Evolutionary conservation across 2,329 filamentous ascomycete genomes (phyloP).

Genomic region (Calonectria pteridis): DNA sequence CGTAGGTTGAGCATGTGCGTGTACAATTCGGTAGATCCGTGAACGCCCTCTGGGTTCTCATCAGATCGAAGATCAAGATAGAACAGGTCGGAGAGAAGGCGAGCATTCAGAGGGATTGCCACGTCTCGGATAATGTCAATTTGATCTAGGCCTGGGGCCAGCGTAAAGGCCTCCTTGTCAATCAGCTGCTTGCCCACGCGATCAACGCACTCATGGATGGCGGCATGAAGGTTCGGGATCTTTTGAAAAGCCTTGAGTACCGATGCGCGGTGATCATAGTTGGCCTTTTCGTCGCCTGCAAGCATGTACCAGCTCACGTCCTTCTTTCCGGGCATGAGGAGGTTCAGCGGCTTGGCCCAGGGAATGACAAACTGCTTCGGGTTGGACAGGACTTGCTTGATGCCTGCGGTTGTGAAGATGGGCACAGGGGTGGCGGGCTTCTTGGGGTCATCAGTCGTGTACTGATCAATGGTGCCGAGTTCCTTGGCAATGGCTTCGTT

Average conservation of each 20-base stretch:
- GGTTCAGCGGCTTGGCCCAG: slow-evolving; percentile 49
- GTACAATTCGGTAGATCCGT: slow-evolving; percentile 57
- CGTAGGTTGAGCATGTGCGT: slow-evolving; percentile 57
- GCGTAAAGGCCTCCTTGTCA: slow-evolving; percentile 52
- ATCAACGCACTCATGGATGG: slow-evolving; percentile 50
- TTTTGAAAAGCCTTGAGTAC: slow-evolving; percentile 50
- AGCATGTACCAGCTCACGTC: slow-evolving; percentile 56
- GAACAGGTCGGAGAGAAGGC: slow-evolving; percentile 68
- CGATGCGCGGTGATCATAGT: slow-evolving; percentile 48
- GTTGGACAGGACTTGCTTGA: slow-evolving; percentile 50
- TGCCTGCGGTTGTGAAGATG: slow-evolving; percentile 40
- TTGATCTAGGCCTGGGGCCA: slow-evolving; percentile 53
- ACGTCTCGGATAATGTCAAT: slow-evolving; percentile 64
- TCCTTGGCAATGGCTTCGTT: slow-evolving; percentile 55
- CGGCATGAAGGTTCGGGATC: slow-evolving; percentile 47
- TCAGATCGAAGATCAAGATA: slow-evolving; percentile 69
- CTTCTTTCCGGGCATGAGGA: slow-evolving; percentile 52
- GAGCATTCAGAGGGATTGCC: slow-evolving; percentile 69
- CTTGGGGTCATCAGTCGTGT: slow-evolving; percentile 51
- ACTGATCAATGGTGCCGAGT: slow-evolving; percentile 49
- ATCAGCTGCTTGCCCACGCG: slow-evolving; percentile 55
- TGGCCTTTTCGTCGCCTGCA: slow-evolving; percentile 49
- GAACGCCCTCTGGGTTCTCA: slow-evolving; percentile 63
- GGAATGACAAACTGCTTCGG: slow-evolving; percentile 49
- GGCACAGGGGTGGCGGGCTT: slow-evolving; percentile 48